Evolutionary conservation across 202 grass and related monocot genomes (phyloP), one percentile per base, ranked within the genome.

Genomic region (Carex arenaria): DNA sequence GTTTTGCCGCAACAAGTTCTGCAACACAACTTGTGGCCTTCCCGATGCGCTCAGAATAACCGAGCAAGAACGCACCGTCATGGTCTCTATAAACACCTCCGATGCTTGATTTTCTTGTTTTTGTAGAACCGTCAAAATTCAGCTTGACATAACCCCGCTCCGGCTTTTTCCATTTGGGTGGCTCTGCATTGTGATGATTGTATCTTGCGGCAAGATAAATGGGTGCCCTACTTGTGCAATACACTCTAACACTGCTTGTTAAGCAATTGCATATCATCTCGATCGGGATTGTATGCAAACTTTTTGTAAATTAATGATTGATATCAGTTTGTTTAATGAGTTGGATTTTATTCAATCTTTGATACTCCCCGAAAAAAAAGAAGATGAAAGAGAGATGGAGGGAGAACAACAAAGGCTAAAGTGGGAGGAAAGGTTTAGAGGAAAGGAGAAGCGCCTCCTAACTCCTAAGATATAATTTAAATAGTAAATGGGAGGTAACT

Each of bases 91-190:
- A 89, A 53, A 91, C 93, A 7, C 89, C 91, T 47, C 93, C 89
- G 19, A 97, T 97, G 72, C 93, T 97, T 78, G 91, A 89, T 7
- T 88, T 82, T 19, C 82, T 54, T 8, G 28, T 54, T 68, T 84
- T 89, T 1, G 90, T 91, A 1, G 93, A 88, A 26, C 93, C 93
- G 63, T 93, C 93, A 47, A 96, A 93, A 84, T 96, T 96, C 51
- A 96, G 72, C 83, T 93, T 96, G 40, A 93, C 42, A 0, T 83
- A 78, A 0, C 93, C 90, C 22, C 0, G 61, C 72, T 86, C 85
- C 0, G 93, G 93, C 31, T 89, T 96, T 88, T 76, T 82, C 90
- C 93, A 93, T 61, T 38, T 82, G 10, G 80, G 80, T n/a, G 22
- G 40, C 42, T 82, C 28, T 49, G 62, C 61, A 18, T 66, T 82